Conservation (phyloP, 805 yeast species). For the Metschnikowia gelsemii region DNA sequence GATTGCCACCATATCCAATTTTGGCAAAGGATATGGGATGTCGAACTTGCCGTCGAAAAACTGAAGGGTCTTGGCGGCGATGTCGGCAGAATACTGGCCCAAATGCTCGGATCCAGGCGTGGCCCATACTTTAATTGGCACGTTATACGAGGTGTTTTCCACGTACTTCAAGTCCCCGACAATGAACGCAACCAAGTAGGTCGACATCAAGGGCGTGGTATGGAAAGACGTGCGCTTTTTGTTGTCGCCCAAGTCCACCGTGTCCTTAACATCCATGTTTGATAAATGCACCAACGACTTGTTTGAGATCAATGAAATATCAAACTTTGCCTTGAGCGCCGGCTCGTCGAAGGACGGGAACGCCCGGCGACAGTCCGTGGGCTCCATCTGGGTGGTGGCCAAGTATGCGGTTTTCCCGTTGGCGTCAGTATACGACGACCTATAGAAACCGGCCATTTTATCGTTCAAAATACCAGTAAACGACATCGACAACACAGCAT, state of each 20-base stretch:
- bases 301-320: conserved; percentile 58
- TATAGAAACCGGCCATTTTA: conserved; percentile 81
- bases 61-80: conserved; percentile 71
- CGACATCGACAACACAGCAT: conserved; percentile 46
- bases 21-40: conserved; percentile 75
- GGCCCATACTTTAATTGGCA: conserved; percentile 79
- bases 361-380: conserved; percentile 83
- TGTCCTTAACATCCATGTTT: conserved; percentile 63
- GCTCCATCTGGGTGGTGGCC: conserved; percentile 85
- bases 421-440: conserved; percentile 57
- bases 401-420: conserved; percentile 66
- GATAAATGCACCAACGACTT: conserved; percentile 59
- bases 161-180: conserved; percentile 77
- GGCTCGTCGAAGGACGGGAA: conserved; percentile 89
- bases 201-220: conserved; percentile 79
- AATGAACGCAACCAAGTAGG: conserved; percentile 81
- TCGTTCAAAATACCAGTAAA: conserved; percentile 68
- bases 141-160: conserved; percentile 61
- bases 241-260: conserved; percentile 40
- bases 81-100: conserved; percentile 70
- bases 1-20: conserved; percentile 78
- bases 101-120: conserved; percentile 73
- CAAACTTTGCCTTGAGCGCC: conserved; percentile 71
- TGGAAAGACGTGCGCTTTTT: conserved; percentile 62
- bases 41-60: conserved; percentile 73